Evolutionary conservation across 2,329 filamentous ascomycete genomes (phyloP).

Genomic region (Pseudogymnoascus sp.): DNA sequence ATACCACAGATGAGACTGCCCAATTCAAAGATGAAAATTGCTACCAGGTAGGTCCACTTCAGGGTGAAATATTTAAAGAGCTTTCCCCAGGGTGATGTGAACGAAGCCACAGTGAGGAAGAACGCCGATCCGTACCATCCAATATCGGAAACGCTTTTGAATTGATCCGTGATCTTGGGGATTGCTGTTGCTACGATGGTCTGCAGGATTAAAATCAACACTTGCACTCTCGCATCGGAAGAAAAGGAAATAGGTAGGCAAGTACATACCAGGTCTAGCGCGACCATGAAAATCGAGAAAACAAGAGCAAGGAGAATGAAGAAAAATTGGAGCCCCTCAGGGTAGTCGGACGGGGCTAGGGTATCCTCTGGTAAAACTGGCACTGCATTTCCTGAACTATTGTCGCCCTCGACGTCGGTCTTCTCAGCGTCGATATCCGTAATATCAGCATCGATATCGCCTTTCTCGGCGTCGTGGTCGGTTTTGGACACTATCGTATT

Average conservation of each 20-base stretch:
- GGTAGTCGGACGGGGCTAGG: neutral
- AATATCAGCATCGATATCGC: neutral
- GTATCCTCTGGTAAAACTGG: neutral
- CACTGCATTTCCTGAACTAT: neutral
- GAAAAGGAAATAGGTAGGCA: slow-evolving; percentile 36
- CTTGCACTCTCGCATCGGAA: neutral
- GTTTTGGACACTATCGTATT: neutral
- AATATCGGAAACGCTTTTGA: slow-evolving; percentile 15
- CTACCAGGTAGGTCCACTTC: slow-evolving; percentile 27
- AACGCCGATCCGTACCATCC: slow-evolving; percentile 30
- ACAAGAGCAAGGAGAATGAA: neutral
- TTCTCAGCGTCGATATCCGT: neutral
- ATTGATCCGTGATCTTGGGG: slow-evolving; percentile 40
- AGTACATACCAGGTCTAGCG: slow-evolving; percentile 35
- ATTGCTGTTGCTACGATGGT: slow-evolving; percentile 48
- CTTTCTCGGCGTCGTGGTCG: neutral
- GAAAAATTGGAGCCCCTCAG: neutral
- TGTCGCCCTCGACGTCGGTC: neutral
- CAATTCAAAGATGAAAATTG: slow-evolving; percentile 32
- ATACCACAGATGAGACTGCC: slow-evolving; percentile 32
- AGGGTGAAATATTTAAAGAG: slow-evolving; percentile 22
- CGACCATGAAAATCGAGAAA: slow-evolving; percentile 15
- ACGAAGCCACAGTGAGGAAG: slow-evolving; percentile 33
- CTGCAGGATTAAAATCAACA: slow-evolving; percentile 21
- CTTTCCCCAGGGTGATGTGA: slow-evolving; percentile 12